Conservation (phyloP, 352 stramenopile species). For the Phytopythium oedochilum region DNA sequence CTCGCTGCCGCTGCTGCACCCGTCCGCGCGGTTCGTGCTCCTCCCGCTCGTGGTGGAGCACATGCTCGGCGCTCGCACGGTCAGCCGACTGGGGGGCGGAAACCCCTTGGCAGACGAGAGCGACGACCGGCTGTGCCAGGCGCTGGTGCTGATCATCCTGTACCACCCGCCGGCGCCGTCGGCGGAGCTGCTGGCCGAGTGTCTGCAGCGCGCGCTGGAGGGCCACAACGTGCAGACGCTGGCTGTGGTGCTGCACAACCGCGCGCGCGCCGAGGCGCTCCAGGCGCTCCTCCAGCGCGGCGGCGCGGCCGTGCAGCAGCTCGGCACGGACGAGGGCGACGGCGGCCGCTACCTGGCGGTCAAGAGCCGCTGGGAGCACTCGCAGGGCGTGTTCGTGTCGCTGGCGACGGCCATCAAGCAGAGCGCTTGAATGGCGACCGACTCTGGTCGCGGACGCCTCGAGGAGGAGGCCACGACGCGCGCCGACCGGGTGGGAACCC, state of each 20-base stretch:
- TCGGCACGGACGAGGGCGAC: slow-evolving; percentile 14
- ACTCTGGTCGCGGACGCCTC: too few species aligned
- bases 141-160: slow-evolving; percentile 73
- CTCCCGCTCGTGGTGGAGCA: slow-evolving; percentile 63
- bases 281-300: slow-evolving; percentile 75
- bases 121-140: slow-evolving; percentile 69
- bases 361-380: slow-evolving; percentile 56
- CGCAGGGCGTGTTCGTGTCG: slow-evolving; percentile 67
- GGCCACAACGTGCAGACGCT: slow-evolving; percentile 57
- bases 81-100: slow-evolving; percentile 19
- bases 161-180: slow-evolving; percentile 74
- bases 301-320: slow-evolving; percentile 42
- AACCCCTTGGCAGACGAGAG: slow-evolving; percentile 20
- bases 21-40: slow-evolving; percentile 74
- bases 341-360: slow-evolving; percentile 24
- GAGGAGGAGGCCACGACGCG: too few species aligned
- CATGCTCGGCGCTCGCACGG: slow-evolving; percentile 39
- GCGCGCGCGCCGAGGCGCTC: slow-evolving; percentile 58
- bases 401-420: slow-evolving; percentile 81
- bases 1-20: slow-evolving; percentile 69
- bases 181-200: slow-evolving; percentile 60
- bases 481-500: too few species aligned
- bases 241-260: slow-evolving; percentile 69
- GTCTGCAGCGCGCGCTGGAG: slow-evolving; percentile 49
- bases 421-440: slow-evolving; percentile 27